Evolutionary conservation across 306 rosid species (phyloP).

Genomic region (Vicia villosa): DNA sequence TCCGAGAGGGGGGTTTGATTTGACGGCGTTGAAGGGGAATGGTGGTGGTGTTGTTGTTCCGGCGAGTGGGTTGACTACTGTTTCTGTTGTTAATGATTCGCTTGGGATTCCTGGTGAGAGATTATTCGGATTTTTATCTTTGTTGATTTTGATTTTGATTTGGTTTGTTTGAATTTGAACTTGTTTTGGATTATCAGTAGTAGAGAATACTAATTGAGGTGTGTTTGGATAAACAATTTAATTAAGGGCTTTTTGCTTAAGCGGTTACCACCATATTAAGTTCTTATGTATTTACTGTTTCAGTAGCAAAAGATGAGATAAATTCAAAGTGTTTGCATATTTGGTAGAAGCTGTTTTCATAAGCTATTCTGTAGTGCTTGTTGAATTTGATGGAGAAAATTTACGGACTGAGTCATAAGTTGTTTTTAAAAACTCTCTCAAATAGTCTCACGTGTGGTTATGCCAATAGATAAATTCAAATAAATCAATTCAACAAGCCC

Average conservation of each 20-base stretch:
- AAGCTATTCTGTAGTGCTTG: not conserved
- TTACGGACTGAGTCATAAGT: not conserved
- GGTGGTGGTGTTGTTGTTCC: conserved; percentile 42
- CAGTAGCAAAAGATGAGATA: not conserved
- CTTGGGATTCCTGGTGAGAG: conserved; percentile 51
- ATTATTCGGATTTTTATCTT: not conserved
- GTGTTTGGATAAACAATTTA: not conserved
- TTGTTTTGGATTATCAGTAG: conserved; percentile 4
- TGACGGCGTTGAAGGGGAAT: conserved; percentile 56
- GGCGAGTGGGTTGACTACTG: conserved; percentile 61
- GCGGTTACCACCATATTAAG: not conserved
- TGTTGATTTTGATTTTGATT: not conserved
- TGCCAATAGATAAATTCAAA: not conserved
- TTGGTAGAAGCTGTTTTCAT: not conserved
- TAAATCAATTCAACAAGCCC: not conserved
- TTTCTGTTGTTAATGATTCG: conserved; percentile 50
- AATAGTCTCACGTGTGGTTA: not conserved
- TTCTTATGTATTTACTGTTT: not conserved
- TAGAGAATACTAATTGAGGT: not conserved
- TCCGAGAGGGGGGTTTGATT: conserved; percentile 62
- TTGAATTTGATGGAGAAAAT: not conserved
- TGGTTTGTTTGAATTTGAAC: not conserved
- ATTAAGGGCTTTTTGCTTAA: not conserved
- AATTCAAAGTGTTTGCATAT: not conserved
- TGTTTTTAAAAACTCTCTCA: not conserved